Evolutionary conservation across 768 basidiomycete genomes (phyloP).

Genomic region (Lentinula aciculospora): DNA sequence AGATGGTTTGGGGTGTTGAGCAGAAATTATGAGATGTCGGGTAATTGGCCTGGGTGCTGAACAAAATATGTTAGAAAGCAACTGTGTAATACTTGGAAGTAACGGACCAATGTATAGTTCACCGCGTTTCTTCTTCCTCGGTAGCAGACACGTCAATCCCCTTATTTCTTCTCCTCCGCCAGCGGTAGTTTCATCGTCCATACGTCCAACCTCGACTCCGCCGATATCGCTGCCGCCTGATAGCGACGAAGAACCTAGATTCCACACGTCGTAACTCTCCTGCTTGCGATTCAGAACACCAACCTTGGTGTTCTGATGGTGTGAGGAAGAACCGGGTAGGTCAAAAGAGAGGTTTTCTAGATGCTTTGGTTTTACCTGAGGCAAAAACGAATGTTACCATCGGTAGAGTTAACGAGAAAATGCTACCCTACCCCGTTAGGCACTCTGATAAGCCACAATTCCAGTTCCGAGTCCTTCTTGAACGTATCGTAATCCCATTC

Average conservation of each 20-base stretch:
- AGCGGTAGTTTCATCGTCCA: conserved; percentile 21
- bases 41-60: conserved; percentile 57
- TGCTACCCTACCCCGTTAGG: conserved; percentile 55
- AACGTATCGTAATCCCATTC: conserved; percentile 69
- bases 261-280: conserved; percentile 61
- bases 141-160: conserved; percentile 55
- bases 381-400: background rate
- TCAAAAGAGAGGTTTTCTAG: conserved; percentile 48
- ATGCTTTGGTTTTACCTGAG: conserved; percentile 64
- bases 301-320: conserved; percentile 31
- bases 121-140: conserved; percentile 55
- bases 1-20: conserved; percentile 32
- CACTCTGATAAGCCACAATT: conserved; percentile 67
- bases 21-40: conserved; percentile 52
- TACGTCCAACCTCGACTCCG: conserved; percentile 11
- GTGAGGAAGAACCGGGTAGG: conserved; percentile 25
- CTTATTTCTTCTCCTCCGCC: conserved; percentile 59
- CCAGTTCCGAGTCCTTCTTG: conserved; percentile 47
- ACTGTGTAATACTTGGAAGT: background rate
- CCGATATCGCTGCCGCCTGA: background rate
- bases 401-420: background rate
- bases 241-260: conserved; percentile 28
- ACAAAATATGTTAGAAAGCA: background rate
- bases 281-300: conserved; percentile 51
- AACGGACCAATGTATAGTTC: conserved; percentile 50